phyloP scores from a whole-genome alignment of 2,329 filamentous ascomycete species.

The Pyrenochaeta sp. region DNA sequence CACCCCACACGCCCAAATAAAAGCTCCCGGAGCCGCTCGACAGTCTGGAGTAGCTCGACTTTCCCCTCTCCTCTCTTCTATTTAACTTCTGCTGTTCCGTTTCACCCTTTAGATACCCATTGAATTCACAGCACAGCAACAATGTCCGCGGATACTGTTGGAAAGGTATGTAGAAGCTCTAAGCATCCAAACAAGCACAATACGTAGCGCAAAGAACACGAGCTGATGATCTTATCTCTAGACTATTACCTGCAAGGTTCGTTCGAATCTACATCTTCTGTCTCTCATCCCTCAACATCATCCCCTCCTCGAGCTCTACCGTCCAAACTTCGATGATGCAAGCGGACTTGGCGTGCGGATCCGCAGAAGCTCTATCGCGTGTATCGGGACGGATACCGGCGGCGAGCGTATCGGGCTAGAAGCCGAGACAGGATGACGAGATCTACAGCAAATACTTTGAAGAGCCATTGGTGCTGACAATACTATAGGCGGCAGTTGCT shows the following conservation, averaged over 20 bases:
- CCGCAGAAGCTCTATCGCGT: slow-evolving; percentile 27
- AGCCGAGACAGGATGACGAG: background rate
- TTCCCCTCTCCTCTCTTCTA: slow-evolving; percentile 17
- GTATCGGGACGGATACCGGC: slow-evolving; percentile 12
- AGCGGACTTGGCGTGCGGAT: slow-evolving; percentile 38
- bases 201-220: background rate
- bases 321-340: background rate
- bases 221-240: slow-evolving; percentile 51
- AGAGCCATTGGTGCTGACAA: slow-evolving; percentile 24
- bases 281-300: slow-evolving; percentile 12
- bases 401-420: slow-evolving; percentile 6
- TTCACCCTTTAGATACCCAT: slow-evolving; percentile 21
- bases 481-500: slow-evolving; percentile 80
- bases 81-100: slow-evolving; percentile 7
- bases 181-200: slow-evolving; percentile 2
- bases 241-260: slow-evolving; percentile 95
- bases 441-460: background rate
- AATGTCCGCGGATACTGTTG: slow-evolving; percentile 64
- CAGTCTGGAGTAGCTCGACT: slow-evolving; percentile 10
- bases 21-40: slow-evolving; percentile 35
- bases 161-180: slow-evolving; percentile 52
- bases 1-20: slow-evolving; percentile 33
- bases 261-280: slow-evolving; percentile 62
- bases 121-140: slow-evolving; percentile 27
- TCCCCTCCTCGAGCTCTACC: background rate